A percentile compares a stretch with the other conserved stretches of the same genome.
These are phyloP conservation scores for Cytospora piceicola DNA, from an alignment of 2,329 filamentous ascomycete genomes.

Conservation along the genomic window DNA sequence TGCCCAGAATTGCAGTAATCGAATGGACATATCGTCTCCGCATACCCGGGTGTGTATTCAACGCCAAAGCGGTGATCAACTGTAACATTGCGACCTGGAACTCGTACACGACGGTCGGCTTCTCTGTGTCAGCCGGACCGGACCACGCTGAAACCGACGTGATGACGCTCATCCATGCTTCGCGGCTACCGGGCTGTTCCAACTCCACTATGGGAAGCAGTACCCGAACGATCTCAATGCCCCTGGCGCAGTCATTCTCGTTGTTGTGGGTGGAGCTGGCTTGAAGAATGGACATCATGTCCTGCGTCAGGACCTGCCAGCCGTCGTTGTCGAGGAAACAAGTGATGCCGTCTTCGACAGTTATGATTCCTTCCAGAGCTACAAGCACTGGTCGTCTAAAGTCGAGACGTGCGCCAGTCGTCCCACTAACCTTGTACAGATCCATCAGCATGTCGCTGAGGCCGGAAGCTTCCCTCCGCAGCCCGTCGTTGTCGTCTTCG, in stretches of 20 bases:
- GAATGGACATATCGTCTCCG: conserved; percentile 56
- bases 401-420: conserved; percentile 46
- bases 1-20: conserved; percentile 53
- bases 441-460: conserved; percentile 67
- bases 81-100: conserved; percentile 59
- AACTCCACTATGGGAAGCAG: conserved; percentile 57
- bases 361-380: conserved; percentile 62
- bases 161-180: conserved; percentile 62
- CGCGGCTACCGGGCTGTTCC: conserved; percentile 48
- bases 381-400: conserved; percentile 62
- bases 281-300: conserved; percentile 52
- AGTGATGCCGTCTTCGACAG: conserved; percentile 51
- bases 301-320: conserved; percentile 57
- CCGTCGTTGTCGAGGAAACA: conserved; percentile 55
- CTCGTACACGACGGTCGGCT: conserved; percentile 45
- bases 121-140: conserved; percentile 38
- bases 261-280: conserved; percentile 34
- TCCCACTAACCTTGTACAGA: conserved; percentile 53
- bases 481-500: conserved; percentile 65
- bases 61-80: conserved; percentile 57
- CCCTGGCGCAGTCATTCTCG: conserved; percentile 48
- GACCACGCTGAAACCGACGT: conserved; percentile 55
- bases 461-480: conserved; percentile 61
- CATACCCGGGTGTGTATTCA: conserved; percentile 50
- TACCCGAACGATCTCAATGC: conserved; percentile 59